phyloP scores from a whole-genome alignment of 192 early-diverging fungal genomes.

The Coemansia sp. region DNA sequence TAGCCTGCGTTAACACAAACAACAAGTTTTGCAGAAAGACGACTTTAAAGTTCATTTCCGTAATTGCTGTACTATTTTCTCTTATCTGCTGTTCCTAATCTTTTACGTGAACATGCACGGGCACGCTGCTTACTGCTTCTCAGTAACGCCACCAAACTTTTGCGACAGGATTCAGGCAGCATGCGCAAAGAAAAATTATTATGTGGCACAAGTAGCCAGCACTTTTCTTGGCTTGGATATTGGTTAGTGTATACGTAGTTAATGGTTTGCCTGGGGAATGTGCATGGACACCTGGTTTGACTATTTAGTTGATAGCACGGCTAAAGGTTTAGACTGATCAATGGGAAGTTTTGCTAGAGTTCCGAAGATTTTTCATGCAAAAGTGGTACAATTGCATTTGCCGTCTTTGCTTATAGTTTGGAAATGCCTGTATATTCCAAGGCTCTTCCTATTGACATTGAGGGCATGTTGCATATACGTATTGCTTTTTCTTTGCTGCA shows the following conservation, averaged over 20 bases:
- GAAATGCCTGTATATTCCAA: background rate
- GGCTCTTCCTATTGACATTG: background rate
- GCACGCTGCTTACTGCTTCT: background rate
- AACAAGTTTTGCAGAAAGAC: background rate
- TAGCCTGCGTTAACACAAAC: background rate
- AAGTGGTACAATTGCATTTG: too few species aligned
- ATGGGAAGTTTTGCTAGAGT: background rate
- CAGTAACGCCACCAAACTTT: background rate
- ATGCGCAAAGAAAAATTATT: background rate
- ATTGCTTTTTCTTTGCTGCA: background rate
- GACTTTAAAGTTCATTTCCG: background rate
- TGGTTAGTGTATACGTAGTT: background rate
- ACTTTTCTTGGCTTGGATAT: background rate
- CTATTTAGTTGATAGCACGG: background rate
- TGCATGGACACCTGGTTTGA: background rate
- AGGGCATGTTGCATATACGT: background rate
- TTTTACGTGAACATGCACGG: background rate
- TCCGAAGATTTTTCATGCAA: too few species aligned
- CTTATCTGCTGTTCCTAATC: too few species aligned
- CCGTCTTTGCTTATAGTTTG: background rate
- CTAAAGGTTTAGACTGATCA: background rate
- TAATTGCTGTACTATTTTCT: too few species aligned
- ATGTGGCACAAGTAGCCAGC: background rate
- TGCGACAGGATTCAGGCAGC: background rate
- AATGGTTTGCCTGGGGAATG: background rate